Percentiles rank a stretch among this genome's conserved stretches.
These are phyloP conservation scores for Ilex aquifolium DNA, from an alignment of 257 asterid genomes.

Conservation along the genomic window DNA sequence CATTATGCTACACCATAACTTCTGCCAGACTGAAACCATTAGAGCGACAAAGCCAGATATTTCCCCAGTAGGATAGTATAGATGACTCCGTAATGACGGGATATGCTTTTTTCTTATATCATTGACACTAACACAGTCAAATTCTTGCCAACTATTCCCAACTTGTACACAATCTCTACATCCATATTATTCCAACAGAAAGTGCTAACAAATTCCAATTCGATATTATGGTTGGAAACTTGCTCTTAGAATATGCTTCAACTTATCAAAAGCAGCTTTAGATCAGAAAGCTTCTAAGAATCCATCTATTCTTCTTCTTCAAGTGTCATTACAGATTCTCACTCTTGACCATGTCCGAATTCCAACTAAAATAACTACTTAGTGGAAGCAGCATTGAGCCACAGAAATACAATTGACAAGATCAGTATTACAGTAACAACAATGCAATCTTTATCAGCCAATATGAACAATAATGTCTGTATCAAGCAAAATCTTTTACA, in stretches of 20 bases:
- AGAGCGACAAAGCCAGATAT: no score
- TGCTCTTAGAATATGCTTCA: conserved; percentile 6
- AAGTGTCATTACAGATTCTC: conserved; percentile 13
- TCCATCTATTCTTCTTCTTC: conserved; percentile 7
- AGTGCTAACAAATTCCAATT: conserved; percentile 11
- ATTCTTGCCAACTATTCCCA: conserved; percentile 2
- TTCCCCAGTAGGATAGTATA: no score
- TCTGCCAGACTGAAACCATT: no score
- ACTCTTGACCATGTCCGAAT: conserved; percentile 2
- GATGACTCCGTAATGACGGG: no score
- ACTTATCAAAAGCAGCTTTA: conserved; percentile 11
- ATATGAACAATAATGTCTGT: not conserved
- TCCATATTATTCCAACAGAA: conserved; percentile 11
- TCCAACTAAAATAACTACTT: not conserved
- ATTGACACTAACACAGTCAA: not conserved
- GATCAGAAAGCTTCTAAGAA: conserved; percentile 1
- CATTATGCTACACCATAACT: no score
- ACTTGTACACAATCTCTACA: conserved; percentile 18
- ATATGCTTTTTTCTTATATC: no score
- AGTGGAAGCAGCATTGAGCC: conserved; percentile 1
- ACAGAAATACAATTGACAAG: not conserved
- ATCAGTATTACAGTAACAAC: not conserved
- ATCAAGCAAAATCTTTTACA: no score
- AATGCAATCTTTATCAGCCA: no score
- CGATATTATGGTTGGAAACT: conserved; percentile 4